Conservation (phyloP, 768 basidiomycete genomes). For the Cytidiella melzeri region DNA sequence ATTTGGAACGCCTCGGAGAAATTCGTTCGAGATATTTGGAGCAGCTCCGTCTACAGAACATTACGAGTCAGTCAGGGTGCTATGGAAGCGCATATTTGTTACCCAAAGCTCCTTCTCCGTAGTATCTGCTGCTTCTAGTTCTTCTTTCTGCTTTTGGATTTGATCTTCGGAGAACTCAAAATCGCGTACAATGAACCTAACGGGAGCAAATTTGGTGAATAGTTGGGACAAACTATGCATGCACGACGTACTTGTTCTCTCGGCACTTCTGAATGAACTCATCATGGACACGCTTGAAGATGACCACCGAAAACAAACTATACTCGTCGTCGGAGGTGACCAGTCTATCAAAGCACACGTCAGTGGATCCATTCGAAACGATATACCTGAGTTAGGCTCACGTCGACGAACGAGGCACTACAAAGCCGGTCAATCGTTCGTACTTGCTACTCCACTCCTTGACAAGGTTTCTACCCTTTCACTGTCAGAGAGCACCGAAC, state of each 20-base stretch:
- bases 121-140: slow-evolving; percentile 68
- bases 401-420: slow-evolving; percentile 90
- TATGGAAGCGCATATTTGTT: slow-evolving; percentile 20
- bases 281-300: slow-evolving; percentile 89
- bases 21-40: slow-evolving; percentile 87
- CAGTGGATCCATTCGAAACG: slow-evolving; percentile 4
- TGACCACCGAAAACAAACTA: slow-evolving; percentile 73
- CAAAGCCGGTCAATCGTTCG: slow-evolving; percentile 82
- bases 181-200: slow-evolving; percentile 90
- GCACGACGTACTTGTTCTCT: slow-evolving; percentile 75
- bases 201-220: background rate
- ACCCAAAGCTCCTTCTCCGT: slow-evolving; percentile 99
- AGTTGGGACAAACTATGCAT: background rate
- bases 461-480: slow-evolving; percentile 49
- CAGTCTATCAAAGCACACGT: slow-evolving; percentile 36
- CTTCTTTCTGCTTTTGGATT: slow-evolving; percentile 73
- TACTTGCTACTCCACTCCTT: slow-evolving; percentile 92
- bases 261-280: slow-evolving; percentile 91
- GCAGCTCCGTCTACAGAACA: slow-evolving; percentile 70
- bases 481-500: slow-evolving; percentile 1
- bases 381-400: slow-evolving; percentile 33
- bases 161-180: slow-evolving; percentile 85
- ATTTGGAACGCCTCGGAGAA: slow-evolving; percentile 97
- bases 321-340: slow-evolving; percentile 88
- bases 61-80: background rate